phyloP scores from a whole-genome alignment of 108 stramenopile genomes.

The Nitzschia inconspicua region DNA sequence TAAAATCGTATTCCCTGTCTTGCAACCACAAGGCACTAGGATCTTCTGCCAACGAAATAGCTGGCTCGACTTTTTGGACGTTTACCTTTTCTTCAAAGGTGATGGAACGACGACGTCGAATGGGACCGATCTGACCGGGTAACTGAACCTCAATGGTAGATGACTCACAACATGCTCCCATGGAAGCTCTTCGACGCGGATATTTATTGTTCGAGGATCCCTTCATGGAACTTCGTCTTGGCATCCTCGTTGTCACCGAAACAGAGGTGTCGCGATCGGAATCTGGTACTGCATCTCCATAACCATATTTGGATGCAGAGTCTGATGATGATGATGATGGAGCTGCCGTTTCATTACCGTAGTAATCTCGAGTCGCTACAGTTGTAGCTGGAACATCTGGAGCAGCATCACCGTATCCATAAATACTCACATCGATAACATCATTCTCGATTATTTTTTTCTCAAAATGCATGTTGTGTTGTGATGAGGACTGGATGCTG shows the following conservation, averaged over 20 bases:
- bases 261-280: neutral
- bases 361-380: neutral
- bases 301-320: neutral
- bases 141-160: neutral
- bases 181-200: neutral
- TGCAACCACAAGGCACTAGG: slow-evolving; percentile 23
- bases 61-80: slow-evolving; percentile 12
- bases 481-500: too few relatives aligned
- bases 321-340: neutral
- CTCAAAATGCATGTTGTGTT: too few relatives aligned
- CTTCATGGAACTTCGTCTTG: slow-evolving; percentile 21
- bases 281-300: neutral
- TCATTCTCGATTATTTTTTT: too few relatives aligned
- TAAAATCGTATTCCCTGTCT: slow-evolving; percentile 14
- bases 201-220: neutral
- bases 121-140: neutral
- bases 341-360: neutral
- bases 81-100: slow-evolving; percentile 10
- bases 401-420: slow-evolving; percentile 14
- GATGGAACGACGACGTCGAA: slow-evolving; percentile 18
- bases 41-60: neutral
- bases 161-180: too few relatives aligned
- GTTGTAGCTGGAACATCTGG: neutral
- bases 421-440: neutral
- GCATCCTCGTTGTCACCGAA: neutral